Base-by-base conservation (phyloP, 1,284 basidiomycete species). In the Apiotrichum akiyoshidainum region DNA sequence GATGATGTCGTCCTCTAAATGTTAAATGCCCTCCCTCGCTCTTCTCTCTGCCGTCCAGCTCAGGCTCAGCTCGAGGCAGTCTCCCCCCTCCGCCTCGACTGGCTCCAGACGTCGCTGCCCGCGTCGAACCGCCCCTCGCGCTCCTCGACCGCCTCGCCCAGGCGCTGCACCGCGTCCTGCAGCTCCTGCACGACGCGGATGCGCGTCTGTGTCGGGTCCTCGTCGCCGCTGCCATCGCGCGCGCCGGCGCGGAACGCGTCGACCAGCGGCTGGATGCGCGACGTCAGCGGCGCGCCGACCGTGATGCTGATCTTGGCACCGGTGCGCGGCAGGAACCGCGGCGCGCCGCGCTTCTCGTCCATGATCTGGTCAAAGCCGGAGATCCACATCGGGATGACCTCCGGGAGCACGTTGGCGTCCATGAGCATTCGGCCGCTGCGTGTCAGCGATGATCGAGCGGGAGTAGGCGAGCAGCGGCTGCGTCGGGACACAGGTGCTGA, bases 331-430 rank as follows among this genome's bases (percentile, higher is more conserved):
- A 77, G 22, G 34, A 67, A 65, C 31, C 71, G 67, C 1, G 74
- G 75, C 52, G 62, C 72, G 21, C 67, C 67, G 40, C 92, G 85
- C 31, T 85, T 83, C 76, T 92, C 91, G 42, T 90, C 88, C 92
- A 96, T 94, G 31, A 96, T 81, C 66, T 85, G 81, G 72, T 97
- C 89, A 65, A 95, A 95, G 21, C 92, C 87, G 6, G 87, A 87
- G 21, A 98, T 82, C 90, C 92, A 97, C 81, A 97, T 91, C 1
- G 95, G 95, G 57, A 98, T 87, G 57, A 97, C 85, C n/a, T 86
- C 77, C 0, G 95, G 94, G 51, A 84, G 84, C 41, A 80, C 74
- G 21, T 81, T 75, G 0, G 86, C 81, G 69, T 93, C 90, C 86
- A 92, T 90, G 48, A 95, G 73, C 49, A 95, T 88, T 16, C 90